phyloP scores from a whole-genome alignment of 169 alveolate species.

The Besnoitia besnoiti region DNA sequence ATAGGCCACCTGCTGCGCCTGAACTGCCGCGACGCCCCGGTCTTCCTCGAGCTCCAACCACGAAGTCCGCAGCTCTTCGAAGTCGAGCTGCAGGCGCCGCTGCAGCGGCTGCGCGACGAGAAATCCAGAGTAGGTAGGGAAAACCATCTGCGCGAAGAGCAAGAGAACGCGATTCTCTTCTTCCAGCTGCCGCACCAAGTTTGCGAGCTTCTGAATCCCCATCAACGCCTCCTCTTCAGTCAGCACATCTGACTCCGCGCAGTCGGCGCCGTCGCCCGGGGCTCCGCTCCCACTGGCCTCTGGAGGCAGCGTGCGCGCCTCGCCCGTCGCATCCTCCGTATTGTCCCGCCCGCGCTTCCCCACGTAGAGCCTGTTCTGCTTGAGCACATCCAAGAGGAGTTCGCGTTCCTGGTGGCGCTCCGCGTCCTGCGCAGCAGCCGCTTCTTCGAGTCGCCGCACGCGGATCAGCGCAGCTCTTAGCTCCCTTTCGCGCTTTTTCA shows the following conservation, averaged over 20 bases:
- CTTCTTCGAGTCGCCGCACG: not conserved
- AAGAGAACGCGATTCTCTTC: slow-evolving; percentile 36
- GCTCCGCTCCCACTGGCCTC: not conserved
- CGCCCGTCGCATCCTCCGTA: too few relatives aligned
- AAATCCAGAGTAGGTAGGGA: not conserved
- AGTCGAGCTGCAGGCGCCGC: slow-evolving; percentile 32
- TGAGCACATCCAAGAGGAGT: not conserved
- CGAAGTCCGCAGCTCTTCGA: slow-evolving; percentile 14
- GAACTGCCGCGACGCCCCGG: slow-evolving; percentile 24
- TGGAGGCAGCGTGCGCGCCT: not conserved
- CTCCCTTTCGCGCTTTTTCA: slow-evolving; percentile 20
- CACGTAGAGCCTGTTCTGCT: slow-evolving; percentile 7
- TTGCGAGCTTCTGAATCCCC: slow-evolving; percentile 33
- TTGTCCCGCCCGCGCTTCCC: not conserved
- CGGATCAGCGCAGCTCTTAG: not conserved
- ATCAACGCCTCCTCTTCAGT: not conserved
- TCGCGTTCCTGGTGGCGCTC: slow-evolving; percentile 28
- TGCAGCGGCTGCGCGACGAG: not conserved
- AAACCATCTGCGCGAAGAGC: slow-evolving; percentile 40
- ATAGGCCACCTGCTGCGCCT: slow-evolving; percentile 15
- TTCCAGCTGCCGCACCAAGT: not conserved
- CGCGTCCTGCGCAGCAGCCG: not conserved
- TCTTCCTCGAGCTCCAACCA: slow-evolving; percentile 22
- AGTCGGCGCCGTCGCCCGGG: not conserved
- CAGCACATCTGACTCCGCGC: not conserved